Evolutionary conservation across 441 rosid species (phyloP), one percentile per base, ranked within the genome.

Genomic region (Eruca vesicaria): DNA sequence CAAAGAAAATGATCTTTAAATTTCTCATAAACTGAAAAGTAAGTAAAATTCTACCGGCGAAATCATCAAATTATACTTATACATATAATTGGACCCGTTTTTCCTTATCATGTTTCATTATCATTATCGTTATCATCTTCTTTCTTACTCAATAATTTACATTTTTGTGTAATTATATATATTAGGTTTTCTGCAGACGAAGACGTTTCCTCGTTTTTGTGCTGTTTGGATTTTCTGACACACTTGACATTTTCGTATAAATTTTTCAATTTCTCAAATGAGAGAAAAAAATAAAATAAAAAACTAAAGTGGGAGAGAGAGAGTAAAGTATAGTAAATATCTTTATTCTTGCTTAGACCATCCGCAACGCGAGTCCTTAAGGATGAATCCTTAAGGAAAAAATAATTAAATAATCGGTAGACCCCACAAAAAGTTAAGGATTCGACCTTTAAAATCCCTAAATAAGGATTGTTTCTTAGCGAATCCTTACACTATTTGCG

Each of bases 171-270:
- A 32, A 73, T 62, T 78, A 53, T 73, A 78, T 73, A 78, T 68
- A 55, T 65, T 73, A 67, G 56, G 78, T 72, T 78, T 72, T 72
- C 62, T 61, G 65, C 63, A 80, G 89, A 86, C 83, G 92, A 66
- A 84, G 92, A 89, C 86, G 84, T 90, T 93, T 86, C 89, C 91
- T 89, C 86, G 87, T 80, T 85, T 83, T 76, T 84, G 94, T 82
- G 82, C 81, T 85, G 92, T 79, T 86, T 82, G 84, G 79, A 83
- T 85, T 81, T 80, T 80, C 89, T 82, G 88, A 80, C 87, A 85
- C 83, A 76, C 45, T 81, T 74, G 71, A 73, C 74, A n/a, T 72
- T 73, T 73, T 55, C 74, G 53, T 64, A 61, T 77, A 57, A 33
- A 28, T 71, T 66, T 50, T 72, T 63, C 66, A 43, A 31, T 63